These are phyloP conservation scores for Ascochyta pisi DNA, from an alignment of 2,329 filamentous ascomycete species.

Conservation along the genomic window DNA sequence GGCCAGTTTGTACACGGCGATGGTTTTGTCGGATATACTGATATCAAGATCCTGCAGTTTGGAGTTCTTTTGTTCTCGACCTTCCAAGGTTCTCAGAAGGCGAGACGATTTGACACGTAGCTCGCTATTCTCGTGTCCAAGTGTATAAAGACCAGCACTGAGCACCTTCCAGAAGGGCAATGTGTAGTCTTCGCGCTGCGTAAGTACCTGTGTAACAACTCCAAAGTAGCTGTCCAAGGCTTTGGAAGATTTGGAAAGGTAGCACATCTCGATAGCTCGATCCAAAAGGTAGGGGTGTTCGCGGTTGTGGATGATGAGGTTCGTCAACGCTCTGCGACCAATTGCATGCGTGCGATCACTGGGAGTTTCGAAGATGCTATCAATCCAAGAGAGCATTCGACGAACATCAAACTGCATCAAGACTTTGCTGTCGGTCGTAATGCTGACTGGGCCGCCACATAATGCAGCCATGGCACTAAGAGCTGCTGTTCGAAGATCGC, in stretches of 20 bases:
- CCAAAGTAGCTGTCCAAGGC: conserved; percentile 94
- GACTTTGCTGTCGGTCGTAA: conserved; percentile 87
- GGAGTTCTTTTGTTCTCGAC: conserved; percentile 81
- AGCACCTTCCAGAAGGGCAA: conserved; percentile 91
- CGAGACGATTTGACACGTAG: conserved; percentile 87
- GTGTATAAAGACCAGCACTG: conserved; percentile 85
- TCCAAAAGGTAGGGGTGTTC: conserved; percentile 86
- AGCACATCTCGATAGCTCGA: conserved; percentile 90
- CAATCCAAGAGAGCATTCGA: conserved; percentile 93
- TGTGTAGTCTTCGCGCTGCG: conserved; percentile 81
- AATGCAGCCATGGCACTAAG: conserved; percentile 94
- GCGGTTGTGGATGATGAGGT: conserved; percentile 88
- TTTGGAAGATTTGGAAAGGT: conserved; percentile 79
- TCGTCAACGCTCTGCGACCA: conserved; percentile 84
- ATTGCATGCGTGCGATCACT: conserved; percentile 93
- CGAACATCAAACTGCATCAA: conserved; percentile 89
- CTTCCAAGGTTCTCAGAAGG: conserved; percentile 80
- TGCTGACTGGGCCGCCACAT: conserved; percentile 81
- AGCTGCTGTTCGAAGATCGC: conserved; percentile 86
- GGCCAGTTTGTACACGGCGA: conserved; percentile 95
- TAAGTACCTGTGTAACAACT: conserved; percentile 86
- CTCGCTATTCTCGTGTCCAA: conserved; percentile 89
- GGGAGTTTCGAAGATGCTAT: conserved; percentile 88
- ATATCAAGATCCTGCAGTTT: conserved; percentile 98
- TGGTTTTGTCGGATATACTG: conserved; percentile 97